Base-by-base conservation (phyloP, 2,329 filamentous ascomycete species). In the Curvularia eragrostidis region DNA sequence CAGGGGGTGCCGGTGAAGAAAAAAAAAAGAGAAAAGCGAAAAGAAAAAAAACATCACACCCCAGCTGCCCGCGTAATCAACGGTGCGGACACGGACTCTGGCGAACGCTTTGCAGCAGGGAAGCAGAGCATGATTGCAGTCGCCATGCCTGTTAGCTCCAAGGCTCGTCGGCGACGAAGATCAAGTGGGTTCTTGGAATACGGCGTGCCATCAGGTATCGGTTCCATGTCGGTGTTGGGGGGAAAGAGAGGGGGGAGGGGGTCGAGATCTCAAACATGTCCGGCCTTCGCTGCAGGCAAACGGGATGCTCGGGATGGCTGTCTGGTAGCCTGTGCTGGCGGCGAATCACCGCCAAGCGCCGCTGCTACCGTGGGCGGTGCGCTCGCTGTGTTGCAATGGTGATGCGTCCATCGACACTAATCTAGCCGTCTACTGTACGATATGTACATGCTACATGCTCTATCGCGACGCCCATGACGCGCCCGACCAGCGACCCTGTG, bases 401-500 rank as follows among this genome's bases (percentile, higher is more conserved):
- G 26, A 64, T 63, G 56, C 47, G 49, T 55, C 42, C 49, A 55
- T 66, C 54, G 43, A 59, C 53, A 46, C 54, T 56, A 60, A 49
- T 39, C 43, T 52, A 44, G 52, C 59, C n/a, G n/a, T n/a, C n/a
- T n/a, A n/a, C n/a, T n/a, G n/a, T n/a, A n/a, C n/a, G n/a, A n/a
- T 41, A 23, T 24, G 21, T 44, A 44, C 42, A 28, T 18, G 18
- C 13, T 28, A 24, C n/a, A n/a, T n/a, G n/a, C n/a, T n/a, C n/a
- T n/a, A n/a, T n/a, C n/a, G n/a, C n/a, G 7, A 18, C 23, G 6
- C 7, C 62, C 59, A 63, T 62, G 30, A 34, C 30, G 30, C 62
- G 59, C 61, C 62, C 58, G 62, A 58, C 67, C 57, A 62, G 58
- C 48, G 24, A 50, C 58, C 52, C 61, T 59, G 69, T 71, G 70